Base-by-base conservation (phyloP, 768 basidiomycete genomes). In the Termitomyces sp. region DNA sequence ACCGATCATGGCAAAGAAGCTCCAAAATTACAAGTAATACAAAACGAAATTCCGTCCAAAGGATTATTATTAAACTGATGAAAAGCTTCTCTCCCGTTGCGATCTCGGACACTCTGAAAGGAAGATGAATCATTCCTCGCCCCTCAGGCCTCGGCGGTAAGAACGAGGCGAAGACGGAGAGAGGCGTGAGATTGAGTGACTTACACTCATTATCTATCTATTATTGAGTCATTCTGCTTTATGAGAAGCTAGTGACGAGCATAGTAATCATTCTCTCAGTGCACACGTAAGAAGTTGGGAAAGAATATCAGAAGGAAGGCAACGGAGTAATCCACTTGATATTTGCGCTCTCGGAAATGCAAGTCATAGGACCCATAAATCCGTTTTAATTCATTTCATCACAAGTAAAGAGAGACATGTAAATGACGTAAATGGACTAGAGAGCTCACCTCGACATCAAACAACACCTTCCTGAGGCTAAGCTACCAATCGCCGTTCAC, bases 281-380 rank as follows among this genome's bases (percentile, higher is more conserved):
- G 49, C 9, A 17, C 15, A n/a, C 49, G n/a, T 17, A 17, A 34
- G 3, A 9, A 50, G 34, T 1, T n/a, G 12, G 5, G 15, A 37
- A 32, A 58, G 9, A 64, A 59, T 52, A 63, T 81, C 81, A 79
- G 79, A 79, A 80, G 81, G 82, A 83, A 83, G 81, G 81, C 80
- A 83, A 83, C 79, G 82, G 82, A 77, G 63, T 68, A 67, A 76
- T 82, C 80, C 80, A 80, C 79, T 83, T 62, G 68, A 64, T 31
- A 45, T 62, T 67, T 61, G 65, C 64, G 64, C 66, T 66, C 62
- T 65, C 62, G 64, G 67, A 66, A 46, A 38, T 34, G 36, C 32
- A 59, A 66, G 60, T 68, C 60, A 50, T 61, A 59, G 17, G 49
- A 64, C 59, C 61, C 60, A 58, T 62, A 50, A 56, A 66, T 66